Evolutionary conservation across 73 alveolate species (phyloP).

Genomic region (Breviolum minutum): DNA sequence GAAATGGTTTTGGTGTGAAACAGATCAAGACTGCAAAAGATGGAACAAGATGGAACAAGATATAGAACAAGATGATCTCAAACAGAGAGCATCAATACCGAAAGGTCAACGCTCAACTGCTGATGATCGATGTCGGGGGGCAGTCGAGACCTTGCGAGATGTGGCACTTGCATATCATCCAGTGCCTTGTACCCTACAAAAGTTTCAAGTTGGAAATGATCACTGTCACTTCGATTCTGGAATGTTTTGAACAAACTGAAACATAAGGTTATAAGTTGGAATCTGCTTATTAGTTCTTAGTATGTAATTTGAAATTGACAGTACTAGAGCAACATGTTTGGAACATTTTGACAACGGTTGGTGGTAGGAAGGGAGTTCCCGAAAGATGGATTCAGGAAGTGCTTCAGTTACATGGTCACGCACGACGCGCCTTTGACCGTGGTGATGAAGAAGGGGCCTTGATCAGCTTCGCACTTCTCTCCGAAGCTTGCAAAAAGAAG

Average conservation of each 20-base stretch:
- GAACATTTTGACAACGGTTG: background rate
- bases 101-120: conserved; percentile 1
- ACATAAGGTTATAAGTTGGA: no score
- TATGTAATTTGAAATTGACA: background rate
- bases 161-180: conserved; percentile 40
- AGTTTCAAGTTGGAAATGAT: background rate
- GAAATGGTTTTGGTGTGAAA: background rate
- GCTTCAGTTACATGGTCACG: conserved; percentile 3
- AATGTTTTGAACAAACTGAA: background rate
- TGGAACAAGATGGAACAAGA: background rate
- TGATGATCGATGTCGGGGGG: conserved; percentile 39
- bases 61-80: background rate
- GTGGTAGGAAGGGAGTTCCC: background rate
- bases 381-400: background rate
- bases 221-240: background rate
- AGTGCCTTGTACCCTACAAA: background rate
- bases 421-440: conserved; percentile 26
- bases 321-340: background rate
- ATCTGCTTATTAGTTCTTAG: no score
- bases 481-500: background rate
- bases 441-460: conserved; percentile 50
- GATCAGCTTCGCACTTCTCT: conserved; percentile 26
- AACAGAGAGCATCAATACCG: background rate
- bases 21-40: background rate
- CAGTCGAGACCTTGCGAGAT: conserved; percentile 55